Conservation (phyloP, 106 monocot species). For the Acorus calamus region DNA sequence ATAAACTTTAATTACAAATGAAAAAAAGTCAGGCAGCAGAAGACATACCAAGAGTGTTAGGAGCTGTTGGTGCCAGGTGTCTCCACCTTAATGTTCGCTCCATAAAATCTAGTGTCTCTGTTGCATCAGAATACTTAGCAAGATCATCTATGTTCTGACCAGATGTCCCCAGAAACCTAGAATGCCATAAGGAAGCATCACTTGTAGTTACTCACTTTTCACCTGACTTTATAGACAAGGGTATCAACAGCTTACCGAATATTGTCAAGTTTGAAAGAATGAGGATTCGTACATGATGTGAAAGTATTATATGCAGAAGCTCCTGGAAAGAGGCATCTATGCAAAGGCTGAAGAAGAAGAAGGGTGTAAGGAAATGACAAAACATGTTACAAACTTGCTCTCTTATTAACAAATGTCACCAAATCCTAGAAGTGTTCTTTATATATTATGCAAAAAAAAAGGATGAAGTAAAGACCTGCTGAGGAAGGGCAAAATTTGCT, state of each 20-base stretch:
- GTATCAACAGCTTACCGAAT: slow-evolving; percentile 31
- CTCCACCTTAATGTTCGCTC: slow-evolving; percentile 96
- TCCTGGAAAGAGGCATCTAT: slow-evolving; percentile 92
- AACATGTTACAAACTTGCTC: not conserved
- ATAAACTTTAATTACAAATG: too few species aligned
- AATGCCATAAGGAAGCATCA: not conserved
- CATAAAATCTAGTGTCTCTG: slow-evolving; percentile 73
- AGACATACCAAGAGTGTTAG: slow-evolving; percentile 85
- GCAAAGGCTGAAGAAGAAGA: slow-evolving; percentile 49
- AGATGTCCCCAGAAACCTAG: slow-evolving; percentile 92
- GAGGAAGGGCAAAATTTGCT: slow-evolving; percentile 91
- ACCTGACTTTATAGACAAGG: not conserved
- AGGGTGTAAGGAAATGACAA: slow-evolving; percentile 2
- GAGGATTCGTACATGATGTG: slow-evolving; percentile 86
- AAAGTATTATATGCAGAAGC: slow-evolving; percentile 89
- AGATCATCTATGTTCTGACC: slow-evolving; percentile 98
- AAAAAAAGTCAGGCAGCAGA: too few species aligned
- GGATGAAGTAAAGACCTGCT: slow-evolving; percentile 53
- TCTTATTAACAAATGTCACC: too few species aligned
- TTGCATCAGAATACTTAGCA: slow-evolving; percentile 78
- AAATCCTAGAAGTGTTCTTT: too few species aligned
- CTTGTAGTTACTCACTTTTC: too few species aligned
- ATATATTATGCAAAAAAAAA: not conserved
- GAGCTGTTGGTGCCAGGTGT: slow-evolving; percentile 91
- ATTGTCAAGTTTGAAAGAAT: slow-evolving; percentile 83